Conservation (phyloP, 495 filamentous ascomycete genomes). For the Hapsidospora chrysogenum region DNA sequence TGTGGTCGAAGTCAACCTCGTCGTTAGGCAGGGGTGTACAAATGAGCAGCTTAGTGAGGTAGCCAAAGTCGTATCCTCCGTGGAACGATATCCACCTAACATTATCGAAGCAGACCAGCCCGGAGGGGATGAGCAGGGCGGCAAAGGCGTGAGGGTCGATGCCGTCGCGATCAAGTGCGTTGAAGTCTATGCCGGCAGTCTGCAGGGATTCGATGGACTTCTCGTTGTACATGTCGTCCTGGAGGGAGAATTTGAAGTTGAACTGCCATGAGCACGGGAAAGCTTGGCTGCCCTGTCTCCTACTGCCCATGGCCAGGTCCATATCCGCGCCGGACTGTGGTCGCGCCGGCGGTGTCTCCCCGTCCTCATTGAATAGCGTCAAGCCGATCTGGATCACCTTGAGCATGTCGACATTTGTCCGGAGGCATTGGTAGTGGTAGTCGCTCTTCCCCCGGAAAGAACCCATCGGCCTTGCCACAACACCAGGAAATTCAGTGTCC, state of each 20-base stretch:
- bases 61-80: conserved; percentile 97
- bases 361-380: conserved; percentile 74
- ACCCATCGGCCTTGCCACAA: conserved; percentile 89
- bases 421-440: conserved; percentile 95
- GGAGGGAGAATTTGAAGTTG: conserved; percentile 91
- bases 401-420: conserved; percentile 90
- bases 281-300: conserved; percentile 33
- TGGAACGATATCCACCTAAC: conserved; percentile 96
- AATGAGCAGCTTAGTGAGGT: conserved; percentile 82
- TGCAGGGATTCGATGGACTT: conserved; percentile 78
- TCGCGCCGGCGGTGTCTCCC: conserved; percentile 61
- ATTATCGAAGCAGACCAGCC: conserved; percentile 72
- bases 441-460: conserved; percentile 85
- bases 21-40: conserved; percentile 67
- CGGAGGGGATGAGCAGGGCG: conserved; percentile 74
- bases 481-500: conserved; percentile 96
- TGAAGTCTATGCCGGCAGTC: conserved; percentile 78
- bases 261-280: conserved; percentile 93
- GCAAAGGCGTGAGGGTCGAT: conserved; percentile 85
- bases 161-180: conserved; percentile 64
- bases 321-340: conserved; percentile 36
- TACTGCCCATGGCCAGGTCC: conserved; percentile 21
- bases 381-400: conserved; percentile 95
- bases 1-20: conserved; percentile 69
- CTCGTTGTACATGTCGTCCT: conserved; percentile 92